Evolutionary conservation across 2,329 filamentous ascomycete genomes (phyloP).

Genomic region (Pestalotiopsis sp.): DNA sequence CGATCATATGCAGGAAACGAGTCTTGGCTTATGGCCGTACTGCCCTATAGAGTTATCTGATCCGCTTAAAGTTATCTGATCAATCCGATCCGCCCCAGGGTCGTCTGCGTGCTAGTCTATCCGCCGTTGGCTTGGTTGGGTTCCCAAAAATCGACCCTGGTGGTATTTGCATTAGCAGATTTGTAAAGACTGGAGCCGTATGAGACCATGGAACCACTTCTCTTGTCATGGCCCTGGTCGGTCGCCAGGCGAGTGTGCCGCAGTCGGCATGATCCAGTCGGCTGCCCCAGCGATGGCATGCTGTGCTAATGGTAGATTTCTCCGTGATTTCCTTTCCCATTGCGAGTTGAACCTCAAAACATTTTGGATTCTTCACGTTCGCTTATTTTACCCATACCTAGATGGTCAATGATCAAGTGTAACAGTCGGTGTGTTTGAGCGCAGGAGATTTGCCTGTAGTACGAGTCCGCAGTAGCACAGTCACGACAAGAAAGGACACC

Average conservation of each 20-base stretch:
- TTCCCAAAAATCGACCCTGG: not conserved
- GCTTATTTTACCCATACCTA: not conserved
- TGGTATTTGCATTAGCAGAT: not conserved
- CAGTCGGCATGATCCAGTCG: conserved; percentile 5
- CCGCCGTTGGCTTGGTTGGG: not conserved
- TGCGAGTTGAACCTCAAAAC: not conserved
- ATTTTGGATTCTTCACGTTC: not conserved
- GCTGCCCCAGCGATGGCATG: not conserved
- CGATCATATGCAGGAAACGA: conserved; percentile 3
- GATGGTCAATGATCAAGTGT: not conserved
- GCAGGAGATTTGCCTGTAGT: not conserved
- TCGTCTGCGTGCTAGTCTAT: not conserved
- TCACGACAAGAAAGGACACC: not conserved
- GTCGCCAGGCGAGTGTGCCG: not conserved
- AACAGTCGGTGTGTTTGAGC: not conserved
- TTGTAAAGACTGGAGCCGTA: not conserved
- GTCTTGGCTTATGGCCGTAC: conserved; percentile 7
- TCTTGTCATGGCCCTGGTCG: conserved; percentile 8
- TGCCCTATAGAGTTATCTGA: conserved; percentile 10
- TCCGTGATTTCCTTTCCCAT: not conserved
- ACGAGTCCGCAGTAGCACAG: not conserved
- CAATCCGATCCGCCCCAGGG: not conserved
- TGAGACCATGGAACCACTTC: conserved; percentile 3
- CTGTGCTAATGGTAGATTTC: not conserved
- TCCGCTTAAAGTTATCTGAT: conserved; percentile 15